Base-by-base conservation (phyloP, 495 filamentous ascomycete genomes). In the Penicillium arizonense region DNA sequence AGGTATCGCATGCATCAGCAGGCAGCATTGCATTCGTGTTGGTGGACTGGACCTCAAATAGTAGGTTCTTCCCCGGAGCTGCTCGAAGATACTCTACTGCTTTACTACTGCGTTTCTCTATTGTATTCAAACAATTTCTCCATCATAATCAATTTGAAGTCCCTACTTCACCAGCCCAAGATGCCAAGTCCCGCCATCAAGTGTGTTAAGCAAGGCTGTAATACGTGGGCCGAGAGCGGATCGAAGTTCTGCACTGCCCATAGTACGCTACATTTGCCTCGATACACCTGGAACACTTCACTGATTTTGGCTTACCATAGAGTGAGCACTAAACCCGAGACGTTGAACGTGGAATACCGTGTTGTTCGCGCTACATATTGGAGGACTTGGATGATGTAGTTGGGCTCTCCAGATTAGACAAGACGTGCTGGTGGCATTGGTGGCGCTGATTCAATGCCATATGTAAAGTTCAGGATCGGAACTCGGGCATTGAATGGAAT, bases 151-250 rank as follows among this genome's bases (percentile, higher is more conserved):
- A 24, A 24, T 24, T 24, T 24, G 23, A 24, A 24, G 23, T 24
- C 23, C 23, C 23, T 24, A 24, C 23, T 24, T 24, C 23, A 24
- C 23, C 23, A 24, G 35, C 16, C 16, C 12, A 37, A 37, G 12
- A 50, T 50, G 47, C 47, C 47, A 14, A 50, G 47, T 24, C 47
- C 47, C 33, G 47, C 47, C 20, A 50, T 50, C 37, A 50, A 37
- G 32, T 50, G 47, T 26, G 37, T 50, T 18, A 50, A 50, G 42
- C 36, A 50, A 42, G 47, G 47, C 47, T 50, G 37, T 21, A 42
- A 7, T 42, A 33, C 8, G 16, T 50, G 47, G 47, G 47, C 47
- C n/a, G 47, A 50, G 37, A 42, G 37, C 16, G 47, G 47, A 32
- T 50, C 47, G 47, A 41, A 26, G 33, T 50, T 30, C 42, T 50